A percentile compares a stretch with the other conserved stretches of the same genome.
phyloP scores from a whole-genome alignment of 345 rosid genomes.

The Trapa incisa region DNA sequence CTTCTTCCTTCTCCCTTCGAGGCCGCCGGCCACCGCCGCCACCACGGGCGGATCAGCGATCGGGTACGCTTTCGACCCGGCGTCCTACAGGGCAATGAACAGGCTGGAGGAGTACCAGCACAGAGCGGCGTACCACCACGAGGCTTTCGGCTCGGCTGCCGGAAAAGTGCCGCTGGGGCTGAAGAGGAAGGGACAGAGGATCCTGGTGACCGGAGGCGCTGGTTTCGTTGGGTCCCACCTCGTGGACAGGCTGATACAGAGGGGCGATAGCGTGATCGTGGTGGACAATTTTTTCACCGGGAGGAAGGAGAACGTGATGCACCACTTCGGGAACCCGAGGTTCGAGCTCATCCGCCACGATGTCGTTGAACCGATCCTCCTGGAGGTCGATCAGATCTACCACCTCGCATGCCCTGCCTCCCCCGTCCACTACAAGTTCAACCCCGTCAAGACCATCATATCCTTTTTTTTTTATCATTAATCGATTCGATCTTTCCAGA shows the following conservation, averaged over 20 bases:
- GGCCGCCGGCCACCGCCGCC: background rate
- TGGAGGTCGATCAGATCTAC: constrained; percentile 98
- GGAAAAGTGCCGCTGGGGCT: constrained; percentile 88
- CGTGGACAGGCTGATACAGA: constrained; percentile 76
- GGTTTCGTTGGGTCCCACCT: constrained; percentile 97
- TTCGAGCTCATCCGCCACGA: constrained; percentile 92
- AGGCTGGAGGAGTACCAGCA: constrained; percentile 14
- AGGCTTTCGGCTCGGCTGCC: constrained; percentile 24
- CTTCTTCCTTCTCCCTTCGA: constrained; percentile 45
- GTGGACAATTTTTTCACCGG: constrained; percentile 98
- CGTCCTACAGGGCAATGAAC: background rate
- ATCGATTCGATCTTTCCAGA: background rate
- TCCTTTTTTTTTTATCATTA: constrained; percentile 19
- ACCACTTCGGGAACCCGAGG: constrained; percentile 78
- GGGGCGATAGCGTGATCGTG: constrained; percentile 95
- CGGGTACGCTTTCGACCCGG: constrained; percentile 11
- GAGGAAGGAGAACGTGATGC: constrained; percentile 90
- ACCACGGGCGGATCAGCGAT: background rate
- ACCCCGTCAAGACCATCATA: constrained; percentile 94
- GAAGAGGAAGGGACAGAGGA: constrained; percentile 64
- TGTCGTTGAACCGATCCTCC: constrained; percentile 74
- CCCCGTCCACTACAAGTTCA: constrained; percentile 91
- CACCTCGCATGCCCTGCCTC: constrained; percentile 97
- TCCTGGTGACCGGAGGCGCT: constrained; percentile 98
- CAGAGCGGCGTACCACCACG: constrained; percentile 18